phyloP scores from a whole-genome alignment of 441 rosid species.

The Croton laevigatus region DNA sequence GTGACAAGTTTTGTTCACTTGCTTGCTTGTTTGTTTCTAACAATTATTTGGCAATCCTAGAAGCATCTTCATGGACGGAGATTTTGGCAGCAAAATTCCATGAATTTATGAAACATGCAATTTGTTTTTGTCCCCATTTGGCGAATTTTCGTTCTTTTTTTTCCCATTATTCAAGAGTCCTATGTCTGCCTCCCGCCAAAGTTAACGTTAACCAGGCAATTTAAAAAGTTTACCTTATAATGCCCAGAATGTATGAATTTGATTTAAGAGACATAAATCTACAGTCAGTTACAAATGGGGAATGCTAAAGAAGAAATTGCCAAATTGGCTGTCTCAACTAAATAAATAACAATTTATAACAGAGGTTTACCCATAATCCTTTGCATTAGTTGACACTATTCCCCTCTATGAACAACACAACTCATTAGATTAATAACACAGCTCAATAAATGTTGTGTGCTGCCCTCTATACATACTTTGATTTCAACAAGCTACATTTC shows the following conservation, averaged over 20 bases:
- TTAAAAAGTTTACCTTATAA: neutral
- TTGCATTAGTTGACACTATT: conserved; percentile 9
- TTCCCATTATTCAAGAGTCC: neutral
- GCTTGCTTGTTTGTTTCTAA: neutral
- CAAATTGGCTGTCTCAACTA: conserved; percentile 2
- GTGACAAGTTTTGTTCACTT: neutral
- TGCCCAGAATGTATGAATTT: too few species aligned
- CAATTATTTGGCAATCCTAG: neutral
- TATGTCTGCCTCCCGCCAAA: neutral
- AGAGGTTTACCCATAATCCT: conserved; percentile 8
- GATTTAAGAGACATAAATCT: neutral
- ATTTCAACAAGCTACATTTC: conserved; percentile 20
- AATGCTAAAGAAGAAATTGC: neutral
- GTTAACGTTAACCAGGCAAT: neutral
- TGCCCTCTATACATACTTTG: conserved; percentile 23
- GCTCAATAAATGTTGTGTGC: conserved; percentile 14
- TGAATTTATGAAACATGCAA: neutral
- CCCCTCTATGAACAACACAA: too few species aligned
- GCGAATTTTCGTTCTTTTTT: neutral
- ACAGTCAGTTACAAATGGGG: too few species aligned
- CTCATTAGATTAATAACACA: conserved; percentile 14
- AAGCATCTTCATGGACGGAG: neutral
- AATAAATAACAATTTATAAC: conserved; percentile 17
- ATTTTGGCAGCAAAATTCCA: neutral
- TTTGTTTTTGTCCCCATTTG: neutral